Evolutionary conservation across 257 asterid genomes (phyloP), one percentile per base, ranked within the genome.

Genomic region (Nicotiana paniculata): DNA sequence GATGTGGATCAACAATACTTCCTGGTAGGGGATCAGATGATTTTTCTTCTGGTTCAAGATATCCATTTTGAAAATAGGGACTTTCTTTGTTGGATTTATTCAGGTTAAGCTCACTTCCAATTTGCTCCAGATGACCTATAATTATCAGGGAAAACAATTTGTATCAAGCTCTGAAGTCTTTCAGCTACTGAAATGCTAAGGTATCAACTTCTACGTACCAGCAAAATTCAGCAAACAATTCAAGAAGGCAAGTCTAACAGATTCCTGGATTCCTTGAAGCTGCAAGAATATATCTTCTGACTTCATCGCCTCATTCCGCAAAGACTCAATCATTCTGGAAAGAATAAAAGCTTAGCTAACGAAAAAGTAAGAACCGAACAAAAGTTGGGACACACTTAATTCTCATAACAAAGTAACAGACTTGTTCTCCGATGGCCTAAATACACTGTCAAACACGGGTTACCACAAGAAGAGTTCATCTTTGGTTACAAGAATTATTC

Each of bases 211-310:
- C 79, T 48, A 15, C 91, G 69, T 93, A 96, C 99, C 98, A 86
- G 97, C 94, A 88, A 96, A 96, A 90, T 88, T 91, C 88, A 96
- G 90, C 80, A 94, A 89, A 87, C 97, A 96, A 87, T 92, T 96
- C 83, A 96, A 85, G 82, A 96, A 92, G 82, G 98, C 93, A 87
- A 93, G 91, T 86, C 98, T 89, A 86, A 96, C 95, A 78, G 99
- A 91, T 85, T 96, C 98, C 82, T 92, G 98, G 81, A 94, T 92
- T 85, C 91, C 98, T 86, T 92, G 97, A 86, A 96, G 91, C 90
- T 96, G 95, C 46, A 87, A 84, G 89, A 67, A 90, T 74, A 90
- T 86, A 77, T 96, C 99, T 77, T 92, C 98, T 55, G 97, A 92
- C 85, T 87, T 96, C 83, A 88, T 89, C 77, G 94, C 89, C 84